Evolutionary conservation across 1,284 basidiomycete species (phyloP).

Genomic region (Microbotryomycetes sp.): DNA sequence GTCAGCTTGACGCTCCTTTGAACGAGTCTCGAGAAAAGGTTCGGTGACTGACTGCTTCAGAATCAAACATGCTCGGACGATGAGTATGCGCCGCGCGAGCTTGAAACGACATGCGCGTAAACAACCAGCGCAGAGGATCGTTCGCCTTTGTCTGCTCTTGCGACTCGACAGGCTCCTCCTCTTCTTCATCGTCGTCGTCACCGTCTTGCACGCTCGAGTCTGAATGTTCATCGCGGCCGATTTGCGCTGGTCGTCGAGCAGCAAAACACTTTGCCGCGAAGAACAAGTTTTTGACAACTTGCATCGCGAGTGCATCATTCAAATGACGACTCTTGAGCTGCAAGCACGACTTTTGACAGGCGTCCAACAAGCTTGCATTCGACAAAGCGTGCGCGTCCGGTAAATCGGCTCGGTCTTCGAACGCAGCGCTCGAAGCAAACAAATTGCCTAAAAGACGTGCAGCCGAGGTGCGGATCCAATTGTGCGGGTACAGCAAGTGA

Average conservation of each 20-base stretch:
- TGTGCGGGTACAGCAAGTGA: constrained; percentile 81
- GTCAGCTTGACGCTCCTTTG: background rate
- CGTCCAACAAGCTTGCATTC: constrained; percentile 54
- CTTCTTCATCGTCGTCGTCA: constrained; percentile 34
- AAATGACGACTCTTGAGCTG: constrained; percentile 77
- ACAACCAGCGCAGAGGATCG: constrained; percentile 80
- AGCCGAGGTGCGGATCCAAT: constrained; percentile 83
- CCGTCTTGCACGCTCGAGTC: constrained; percentile 30
- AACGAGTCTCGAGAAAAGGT: background rate
- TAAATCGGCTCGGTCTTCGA: constrained; percentile 40
- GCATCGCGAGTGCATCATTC: constrained; percentile 67
- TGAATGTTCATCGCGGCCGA: background rate
- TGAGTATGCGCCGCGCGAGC: constrained; percentile 48
- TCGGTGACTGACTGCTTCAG: constrained; percentile 32
- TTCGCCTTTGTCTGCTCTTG: constrained; percentile 39
- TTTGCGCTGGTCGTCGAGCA: constrained; percentile 7
- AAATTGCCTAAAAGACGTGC: constrained; percentile 68
- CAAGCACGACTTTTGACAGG: constrained; percentile 66
- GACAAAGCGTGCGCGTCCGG: constrained; percentile 50
- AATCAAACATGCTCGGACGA: constrained; percentile 41
- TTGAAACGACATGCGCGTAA: constrained; percentile 87
- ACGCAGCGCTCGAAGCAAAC: constrained; percentile 52
- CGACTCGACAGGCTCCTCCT: constrained; percentile 33
- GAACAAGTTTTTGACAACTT: constrained; percentile 90
- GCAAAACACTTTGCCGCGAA: constrained; percentile 79